phyloP scores from a whole-genome alignment of 2,329 filamentous ascomycete species.

The Scedosporium minutisporum region DNA sequence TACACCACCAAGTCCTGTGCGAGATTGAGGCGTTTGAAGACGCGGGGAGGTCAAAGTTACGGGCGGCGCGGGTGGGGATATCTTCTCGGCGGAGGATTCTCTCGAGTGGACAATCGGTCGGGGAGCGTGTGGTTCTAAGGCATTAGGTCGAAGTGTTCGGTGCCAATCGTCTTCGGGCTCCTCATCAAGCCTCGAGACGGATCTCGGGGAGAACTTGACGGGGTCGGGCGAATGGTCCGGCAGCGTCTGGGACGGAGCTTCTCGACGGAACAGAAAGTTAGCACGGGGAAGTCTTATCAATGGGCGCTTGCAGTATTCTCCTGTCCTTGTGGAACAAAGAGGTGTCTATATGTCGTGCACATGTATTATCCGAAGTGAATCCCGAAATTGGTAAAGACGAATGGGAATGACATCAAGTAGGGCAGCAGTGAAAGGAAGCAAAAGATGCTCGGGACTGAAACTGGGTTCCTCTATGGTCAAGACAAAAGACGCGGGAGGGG shows the following conservation, averaged over 20 bases:
- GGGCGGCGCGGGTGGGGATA: conserved; percentile 22
- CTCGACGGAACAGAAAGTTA: conserved; percentile 7
- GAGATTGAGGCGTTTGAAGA: conserved; percentile 30
- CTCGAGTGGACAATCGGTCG: conserved; percentile 42
- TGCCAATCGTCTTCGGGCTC: conserved; percentile 42
- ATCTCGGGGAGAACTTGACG: conserved; percentile 40
- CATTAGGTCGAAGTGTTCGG: conserved; percentile 37
- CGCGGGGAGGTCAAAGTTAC: conserved; percentile 24
- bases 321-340: conserved; percentile 20
- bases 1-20: conserved; percentile 29
- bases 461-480: background rate
- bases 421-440: background rate
- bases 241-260: conserved; percentile 51
- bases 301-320: conserved; percentile 10
- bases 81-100: conserved; percentile 49
- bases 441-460: background rate
- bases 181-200: conserved; percentile 42
- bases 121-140: conserved; percentile 27
- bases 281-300: background rate
- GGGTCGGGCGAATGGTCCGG: conserved; percentile 44
- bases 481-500: background rate
- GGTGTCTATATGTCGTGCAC: background rate
- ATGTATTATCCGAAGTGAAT: background rate
- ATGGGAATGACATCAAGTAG: background rate
- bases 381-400: background rate